Base-by-base conservation (phyloP, 2,329 filamentous ascomycete genomes). In the Blastomyces parvus region DNA sequence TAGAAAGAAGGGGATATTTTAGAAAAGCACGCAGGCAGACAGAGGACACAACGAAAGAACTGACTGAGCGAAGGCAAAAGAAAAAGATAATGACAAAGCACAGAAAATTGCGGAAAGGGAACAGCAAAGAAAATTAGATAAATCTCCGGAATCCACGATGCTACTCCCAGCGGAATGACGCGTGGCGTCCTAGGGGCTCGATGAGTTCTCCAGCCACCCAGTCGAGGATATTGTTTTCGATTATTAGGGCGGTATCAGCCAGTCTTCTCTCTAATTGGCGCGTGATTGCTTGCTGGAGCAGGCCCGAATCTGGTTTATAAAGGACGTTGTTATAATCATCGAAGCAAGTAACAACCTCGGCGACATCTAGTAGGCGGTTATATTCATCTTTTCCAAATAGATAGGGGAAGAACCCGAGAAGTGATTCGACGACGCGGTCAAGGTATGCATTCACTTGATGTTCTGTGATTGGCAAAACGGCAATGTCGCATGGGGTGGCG, bases 341-440 rank as follows among this genome's bases (percentile, higher is more conserved):
- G 52, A 68, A 64, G 2, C 61, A 65, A 40, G 62, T 52, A 25
- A 66, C 66, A 7, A 46, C 61, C 44, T 66, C 62, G 27, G 65
- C 63, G 22, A 64, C 52, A 25, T 70, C 69, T 42, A 74, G 66
- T 13, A 78, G 66, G 52, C 71, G 71, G 25, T 72, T 69, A 60
- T 77, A 70, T 56, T 77, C 76, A 25, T 76, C 73, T 11, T 69
- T 70, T 25, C 69, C 67, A 36, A 78, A 68, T n/a, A 78, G 69
- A 56, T 77, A 74, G 64, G 71, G 74, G 64, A 78, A 78, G 30
- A 74, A 70, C 11, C 76, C 75, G 38, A 76, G 74, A 56, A 78
- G 73, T 62, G 77, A 75, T 60, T 70, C 70, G 25, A 74, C 67
- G 17, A 75, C 71, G 42, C 70, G 67, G 60, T 77, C 74, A 19